Percentiles rank a stretch among this genome's conserved stretches.
Evolutionary conservation across 257 asterid species (phyloP).

Genomic region (Cordia subcordata): DNA sequence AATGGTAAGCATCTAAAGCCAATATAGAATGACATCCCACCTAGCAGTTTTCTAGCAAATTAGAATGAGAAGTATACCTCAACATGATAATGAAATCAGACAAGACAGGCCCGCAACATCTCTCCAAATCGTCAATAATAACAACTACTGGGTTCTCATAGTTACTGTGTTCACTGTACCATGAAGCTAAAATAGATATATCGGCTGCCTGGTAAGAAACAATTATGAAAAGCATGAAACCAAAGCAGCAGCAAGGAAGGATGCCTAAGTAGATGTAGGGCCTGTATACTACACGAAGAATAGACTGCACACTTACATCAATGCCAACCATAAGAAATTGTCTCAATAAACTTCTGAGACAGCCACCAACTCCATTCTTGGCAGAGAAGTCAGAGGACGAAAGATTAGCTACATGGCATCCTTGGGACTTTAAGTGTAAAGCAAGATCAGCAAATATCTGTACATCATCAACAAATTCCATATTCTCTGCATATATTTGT

Average conservation of each 20-base stretch:
- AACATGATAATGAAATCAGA: constrained; percentile 73
- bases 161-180: constrained; percentile 68
- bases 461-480: constrained; percentile 86
- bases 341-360: constrained; percentile 64
- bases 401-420: constrained; percentile 72
- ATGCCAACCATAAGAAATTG: constrained; percentile 50
- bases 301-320: constrained; percentile 51
- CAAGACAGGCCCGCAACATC: constrained; percentile 75
- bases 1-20: constrained; percentile 18
- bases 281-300: constrained; percentile 2
- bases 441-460: constrained; percentile 73
- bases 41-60: neutral
- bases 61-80: constrained; percentile 42
- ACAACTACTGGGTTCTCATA: constrained; percentile 63
- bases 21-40: neutral
- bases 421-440: constrained; percentile 48
- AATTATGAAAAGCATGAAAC: constrained; percentile 12
- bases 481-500: constrained; percentile 49
- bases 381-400: constrained; percentile 71
- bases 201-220: constrained; percentile 65
- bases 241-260: constrained; percentile 6
- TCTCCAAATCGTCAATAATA: constrained; percentile 75
- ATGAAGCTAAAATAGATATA: constrained; percentile 73
- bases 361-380: constrained; percentile 77
- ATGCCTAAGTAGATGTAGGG: constrained; percentile 2